Base-by-base conservation (phyloP, 1,139 yeast species). In the Geotrichum citri-aurantii region DNA sequence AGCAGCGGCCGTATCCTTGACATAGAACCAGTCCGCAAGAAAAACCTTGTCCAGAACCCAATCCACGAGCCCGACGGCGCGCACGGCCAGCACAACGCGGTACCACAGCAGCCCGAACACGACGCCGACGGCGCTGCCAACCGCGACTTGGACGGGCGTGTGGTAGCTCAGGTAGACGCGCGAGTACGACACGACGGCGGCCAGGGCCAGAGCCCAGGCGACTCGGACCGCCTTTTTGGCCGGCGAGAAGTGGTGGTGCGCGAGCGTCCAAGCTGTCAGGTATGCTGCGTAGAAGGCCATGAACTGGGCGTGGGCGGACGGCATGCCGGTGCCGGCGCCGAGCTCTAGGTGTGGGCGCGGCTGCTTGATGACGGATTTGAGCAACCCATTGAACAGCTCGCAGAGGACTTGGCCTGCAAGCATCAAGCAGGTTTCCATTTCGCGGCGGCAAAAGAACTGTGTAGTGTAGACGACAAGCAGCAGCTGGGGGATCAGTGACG, bases 241-340 rank as follows among this genome's bases (percentile, higher is more conserved):
- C 2, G 61, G 52, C 12, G 70, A 65, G 55, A 77, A 66, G 21
- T 74, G 71, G 24, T 72, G 62, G 58, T 68, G 81, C n/a, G 55
- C 48, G 62, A 74, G 65, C 61, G 81, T 65, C 68, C 81, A 77
- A 63, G 89, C 77, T 8, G 79, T 69, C 59, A 83, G 77, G 71
- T 89, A 91, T 3, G 84, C 79, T 17, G 86, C 81, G 66, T 87
- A 85, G 71, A 85, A 93, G 1, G 96, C 95, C 91, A 91, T 88
- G 73, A 92, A 93, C 73, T 93, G 99, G 0, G 97, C 84, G 72
- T 93, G 99, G 1, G 98, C 97, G 59, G 93, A 85, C 0, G 99
- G 99, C 98, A 93, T 92, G 0, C 99, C 99, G 71, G 86, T 90
- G 1, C 89, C 87, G 57, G 84, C 64, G 2, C 76, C 74, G 53